Evolutionary conservation across 2,329 filamentous ascomycete genomes (phyloP), one percentile per base, ranked within the genome.

Genomic region (Pseudocercospora fijiensis): DNA sequence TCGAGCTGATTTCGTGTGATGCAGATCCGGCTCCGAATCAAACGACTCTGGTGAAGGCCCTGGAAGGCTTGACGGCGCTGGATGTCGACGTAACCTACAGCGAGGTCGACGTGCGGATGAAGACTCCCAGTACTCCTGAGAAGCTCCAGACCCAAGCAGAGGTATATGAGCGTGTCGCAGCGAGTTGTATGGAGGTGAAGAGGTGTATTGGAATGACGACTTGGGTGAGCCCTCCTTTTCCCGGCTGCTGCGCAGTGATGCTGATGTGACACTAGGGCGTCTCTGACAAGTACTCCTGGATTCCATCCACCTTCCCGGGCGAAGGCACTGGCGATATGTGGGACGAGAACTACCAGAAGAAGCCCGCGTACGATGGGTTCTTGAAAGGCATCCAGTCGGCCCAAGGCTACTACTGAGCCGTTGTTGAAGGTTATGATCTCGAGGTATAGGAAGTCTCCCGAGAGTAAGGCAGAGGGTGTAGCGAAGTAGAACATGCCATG

Each of bases 161-260:
- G 20, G 88, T 90, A 74, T 90, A 88, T 70, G 75, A 82, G n/a
- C 81, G 82, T 47, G 79, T 74, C 37, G 67, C 75, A 8, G 81
- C 84, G 55, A 75, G 76, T 45, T 90, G 88, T 70, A 73, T 88
- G 30, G 76, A 81, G 20, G 78, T 86, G 55, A 64, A 78, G 6
- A 85, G 86, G 73, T 90, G 88, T 72, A 82, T 88, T 3, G 86
- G 87, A 57, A 84, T 90, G 65, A 90, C 87, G 41, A 61, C 56
- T 47, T 65, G 88, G 78, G 62, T 64, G 11, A 61, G 62, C 30
- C 56, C 10, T 1, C 9, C 22, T 28, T 33, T 22, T 33, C 28
- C 11, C 10, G 9, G 18, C 26, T 16, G 41, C 6, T 20, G 8
- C 2, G 13, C 2, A 18, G n/a, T 16, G 24, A 13, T 43, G 18